Conservation (phyloP, 768 basidiomycete genomes). For the Amanita rubescens region DNA sequence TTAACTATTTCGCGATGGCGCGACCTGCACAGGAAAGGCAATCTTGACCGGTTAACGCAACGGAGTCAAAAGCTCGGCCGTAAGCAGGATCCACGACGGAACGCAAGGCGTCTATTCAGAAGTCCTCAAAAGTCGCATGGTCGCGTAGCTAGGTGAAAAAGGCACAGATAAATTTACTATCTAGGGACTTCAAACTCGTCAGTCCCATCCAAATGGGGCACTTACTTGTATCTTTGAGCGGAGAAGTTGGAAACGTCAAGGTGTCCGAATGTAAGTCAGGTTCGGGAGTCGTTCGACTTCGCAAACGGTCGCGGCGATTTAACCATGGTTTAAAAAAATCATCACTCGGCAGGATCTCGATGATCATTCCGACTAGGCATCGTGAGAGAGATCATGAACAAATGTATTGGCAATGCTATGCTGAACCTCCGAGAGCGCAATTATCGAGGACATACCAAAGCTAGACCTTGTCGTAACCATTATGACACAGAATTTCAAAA, state of each 20-base stretch:
- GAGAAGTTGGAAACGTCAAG: slow-evolving; percentile 24
- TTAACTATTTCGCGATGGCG: slow-evolving; percentile 29
- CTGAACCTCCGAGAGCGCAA: neutral
- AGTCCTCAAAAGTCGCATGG: slow-evolving; percentile 22
- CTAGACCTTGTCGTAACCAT: neutral
- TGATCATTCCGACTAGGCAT: neutral
- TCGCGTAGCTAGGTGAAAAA: slow-evolving; percentile 26
- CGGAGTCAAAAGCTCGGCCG: slow-evolving; percentile 3
- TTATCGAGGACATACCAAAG: neutral
- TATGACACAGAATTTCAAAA: too few relatives aligned
- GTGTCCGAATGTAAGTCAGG: slow-evolving; percentile 14
- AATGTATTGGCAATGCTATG: neutral
- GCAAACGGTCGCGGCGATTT: slow-evolving; percentile 3
- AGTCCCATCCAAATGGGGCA: slow-evolving; percentile 12
- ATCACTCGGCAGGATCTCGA: neutral
- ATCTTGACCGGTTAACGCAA: slow-evolving; percentile 7
- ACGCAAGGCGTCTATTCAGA: slow-evolving; percentile 6
- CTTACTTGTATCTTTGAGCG: slow-evolving; percentile 11
- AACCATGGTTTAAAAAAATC: too few relatives aligned
- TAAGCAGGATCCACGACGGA: slow-evolving; percentile 5
- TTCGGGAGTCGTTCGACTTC: slow-evolving; percentile 5
- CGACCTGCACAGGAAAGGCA: slow-evolving; percentile 6
- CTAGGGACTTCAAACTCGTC: slow-evolving; percentile 6
- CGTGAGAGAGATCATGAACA: neutral
- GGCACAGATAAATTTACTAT: slow-evolving; percentile 21